Evolutionary conservation across 495 filamentous ascomycete species (phyloP), one percentile per base, ranked within the genome.

Genomic region (Lindgomyces ingoldianus): DNA sequence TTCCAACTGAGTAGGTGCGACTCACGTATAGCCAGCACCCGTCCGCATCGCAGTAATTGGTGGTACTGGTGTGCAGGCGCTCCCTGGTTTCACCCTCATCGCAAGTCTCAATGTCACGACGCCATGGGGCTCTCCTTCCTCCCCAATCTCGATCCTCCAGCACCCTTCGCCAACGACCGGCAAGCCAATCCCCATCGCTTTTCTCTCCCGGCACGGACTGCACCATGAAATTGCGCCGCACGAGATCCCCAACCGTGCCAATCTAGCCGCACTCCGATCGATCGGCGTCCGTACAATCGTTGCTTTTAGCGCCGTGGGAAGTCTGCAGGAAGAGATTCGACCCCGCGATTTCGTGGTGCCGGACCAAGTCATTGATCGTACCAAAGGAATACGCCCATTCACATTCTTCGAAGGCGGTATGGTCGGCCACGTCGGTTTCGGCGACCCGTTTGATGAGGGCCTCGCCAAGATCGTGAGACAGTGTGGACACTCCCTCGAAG

Each of bases 341-440:
- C 94, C 94, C 49, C 87, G 93, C 71, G 95, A 99, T 78, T 99
- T 99, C 74, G 89, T 97, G 36, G 82, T 99, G 14, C 93, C 91
- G 16, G 91, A 96, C 76, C 94, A 97, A 80, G 85, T 98, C 74
- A 96, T 98, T 76, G 94, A 99, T 77, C 91, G 94, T 64, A 99
- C 94, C 67, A 97, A 96, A 82, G 94, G 94, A 25, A 74, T 81
- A 12, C 72, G 75, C 3, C 91, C 94, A 3, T 96, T 90, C 74
- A 98, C 94, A 4, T 99, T 93, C 79, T 99, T 98, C 75, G 94
- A 96, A 77, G 86, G 84, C 51, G 94, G 94, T 25, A 83, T 96
- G 49, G 94, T 99, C 6, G 92, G 90, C 12, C 94, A 99, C 76
- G 89, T 98, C 51, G 89, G 91, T 42, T 98, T 99, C 74, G 94